Conservation (phyloP, 139 green algal species). For the Picochlorum sp. region DNA sequence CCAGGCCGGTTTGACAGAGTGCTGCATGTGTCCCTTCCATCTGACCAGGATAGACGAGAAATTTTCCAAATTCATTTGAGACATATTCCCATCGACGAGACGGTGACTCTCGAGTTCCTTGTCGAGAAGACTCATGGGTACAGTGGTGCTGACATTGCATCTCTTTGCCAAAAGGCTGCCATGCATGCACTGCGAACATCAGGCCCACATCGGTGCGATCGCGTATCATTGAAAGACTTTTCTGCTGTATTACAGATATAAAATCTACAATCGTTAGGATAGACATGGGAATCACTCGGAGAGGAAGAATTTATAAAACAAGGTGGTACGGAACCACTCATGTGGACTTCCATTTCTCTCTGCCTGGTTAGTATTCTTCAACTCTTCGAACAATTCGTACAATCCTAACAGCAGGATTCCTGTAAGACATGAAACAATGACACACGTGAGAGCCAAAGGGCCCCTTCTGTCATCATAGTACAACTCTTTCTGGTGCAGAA, state of each 20-base stretch:
- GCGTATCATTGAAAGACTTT: slow-evolving; percentile 7
- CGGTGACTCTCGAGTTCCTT: slow-evolving; percentile 49
- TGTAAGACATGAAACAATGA: slow-evolving; percentile 55
- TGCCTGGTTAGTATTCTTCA: not conserved
- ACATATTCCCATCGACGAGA: slow-evolving; percentile 42
- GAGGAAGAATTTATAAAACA: not conserved
- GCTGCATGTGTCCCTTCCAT: slow-evolving; percentile 42
- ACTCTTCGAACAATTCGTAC: slow-evolving; percentile 45
- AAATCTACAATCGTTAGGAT: not conserved
- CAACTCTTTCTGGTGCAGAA: slow-evolving; percentile 50
- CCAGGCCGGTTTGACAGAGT: slow-evolving; percentile 53
- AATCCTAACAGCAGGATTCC: slow-evolving; percentile 65
- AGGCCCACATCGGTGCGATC: not conserved
- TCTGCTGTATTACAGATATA: not conserved
- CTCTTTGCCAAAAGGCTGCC: slow-evolving; percentile 48
- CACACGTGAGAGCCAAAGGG: slow-evolving; percentile 54
- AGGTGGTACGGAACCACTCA: slow-evolving; percentile 2
- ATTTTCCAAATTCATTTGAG: slow-evolving; percentile 61
- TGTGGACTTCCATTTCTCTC: not conserved
- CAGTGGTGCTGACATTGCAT: slow-evolving; percentile 59
- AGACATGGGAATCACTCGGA: not conserved
- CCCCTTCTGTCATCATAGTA: slow-evolving; percentile 64
- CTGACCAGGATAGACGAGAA: slow-evolving; percentile 17
- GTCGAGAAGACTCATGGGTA: slow-evolving; percentile 33
- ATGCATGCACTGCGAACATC: slow-evolving; percentile 42